These are phyloP conservation scores for Globisporangium cystogenes DNA, from an alignment of 352 stramenopile genomes.

Conservation along the genomic window DNA sequence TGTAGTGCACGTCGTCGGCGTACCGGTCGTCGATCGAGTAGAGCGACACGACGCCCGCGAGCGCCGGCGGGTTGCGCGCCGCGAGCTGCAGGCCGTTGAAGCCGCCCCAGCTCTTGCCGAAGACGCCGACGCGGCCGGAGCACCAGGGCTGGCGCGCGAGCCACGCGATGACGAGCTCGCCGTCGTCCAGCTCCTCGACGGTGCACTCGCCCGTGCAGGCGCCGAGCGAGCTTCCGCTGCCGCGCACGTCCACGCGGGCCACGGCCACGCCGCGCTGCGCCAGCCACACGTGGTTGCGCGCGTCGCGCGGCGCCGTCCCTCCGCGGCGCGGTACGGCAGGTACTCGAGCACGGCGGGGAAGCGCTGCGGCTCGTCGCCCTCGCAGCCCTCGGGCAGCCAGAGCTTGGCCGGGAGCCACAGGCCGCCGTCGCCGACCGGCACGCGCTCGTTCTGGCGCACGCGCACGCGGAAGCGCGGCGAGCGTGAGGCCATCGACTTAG, in stretches of 20 bases:
- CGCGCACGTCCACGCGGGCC: constrained; percentile 40
- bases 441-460: background rate
- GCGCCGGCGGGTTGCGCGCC: constrained; percentile 26
- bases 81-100: constrained; percentile 49
- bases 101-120: constrained; percentile 50
- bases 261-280: constrained; percentile 38
- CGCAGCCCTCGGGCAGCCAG: constrained; percentile 17
- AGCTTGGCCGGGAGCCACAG: constrained; percentile 25
- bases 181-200: constrained; percentile 33
- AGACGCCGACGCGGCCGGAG: constrained; percentile 29
- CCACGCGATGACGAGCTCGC: constrained; percentile 40
- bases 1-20: constrained; percentile 47
- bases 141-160: constrained; percentile 37
- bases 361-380: background rate
- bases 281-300: constrained; percentile 41
- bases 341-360: constrained; percentile 50
- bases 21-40: constrained; percentile 56
- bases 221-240: constrained; percentile 39
- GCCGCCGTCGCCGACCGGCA: background rate
- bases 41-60: constrained; percentile 38
- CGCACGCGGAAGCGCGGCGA: background rate
- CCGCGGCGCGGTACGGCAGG: constrained; percentile 42
- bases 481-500: too few relatives aligned
- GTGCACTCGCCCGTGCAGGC: constrained; percentile 42
- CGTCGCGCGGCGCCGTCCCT: constrained; percentile 37